A percentile compares a stretch with the other conserved stretches of the same genome.
These are phyloP conservation scores for Pueraria montana DNA, from an alignment of 306 rosid genomes.

Conservation along the genomic window DNA sequence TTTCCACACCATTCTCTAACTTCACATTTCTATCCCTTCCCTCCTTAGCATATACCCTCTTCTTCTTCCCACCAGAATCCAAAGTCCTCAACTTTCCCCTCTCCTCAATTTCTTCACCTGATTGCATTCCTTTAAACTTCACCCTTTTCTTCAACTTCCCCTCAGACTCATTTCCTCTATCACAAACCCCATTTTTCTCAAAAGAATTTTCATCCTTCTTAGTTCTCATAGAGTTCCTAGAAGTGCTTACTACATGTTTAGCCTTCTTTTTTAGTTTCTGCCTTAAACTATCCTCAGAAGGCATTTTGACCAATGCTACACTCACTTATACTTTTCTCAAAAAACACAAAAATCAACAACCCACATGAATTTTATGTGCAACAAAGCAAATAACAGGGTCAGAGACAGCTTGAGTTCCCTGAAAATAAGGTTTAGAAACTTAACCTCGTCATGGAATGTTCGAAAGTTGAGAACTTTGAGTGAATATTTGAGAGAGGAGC, in stretches of 20 bases:
- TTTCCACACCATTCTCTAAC: slow-evolving; percentile 25
- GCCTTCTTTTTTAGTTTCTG: slow-evolving; percentile 45
- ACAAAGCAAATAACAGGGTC: slow-evolving; percentile 9
- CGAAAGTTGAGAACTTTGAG: not conserved
- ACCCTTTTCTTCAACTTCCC: slow-evolving; percentile 43
- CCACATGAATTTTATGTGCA: not conserved
- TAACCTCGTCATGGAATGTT: slow-evolving; percentile 1
- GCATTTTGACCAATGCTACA: slow-evolving; percentile 41
- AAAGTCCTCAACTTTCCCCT: slow-evolving; percentile 45
- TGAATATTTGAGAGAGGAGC: not conserved
- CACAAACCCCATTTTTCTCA: not conserved
- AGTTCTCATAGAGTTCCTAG: slow-evolving; percentile 28
- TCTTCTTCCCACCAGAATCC: slow-evolving; percentile 52
- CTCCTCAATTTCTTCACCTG: slow-evolving; percentile 38
- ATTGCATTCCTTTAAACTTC: slow-evolving; percentile 22
- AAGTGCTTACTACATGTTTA: slow-evolving; percentile 10
- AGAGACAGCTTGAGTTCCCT: not conserved
- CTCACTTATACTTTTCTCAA: slow-evolving; percentile 6
- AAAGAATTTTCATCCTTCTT: slow-evolving; percentile 24
- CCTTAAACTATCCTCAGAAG: slow-evolving; percentile 43
- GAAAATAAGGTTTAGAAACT: not conserved
- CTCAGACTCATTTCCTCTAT: slow-evolving; percentile 43
- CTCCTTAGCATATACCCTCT: slow-evolving; percentile 50
- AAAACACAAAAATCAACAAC: slow-evolving; percentile 25
- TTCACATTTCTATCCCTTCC: slow-evolving; percentile 33